These are phyloP conservation scores for Ziziphus jujuba DNA, from an alignment of 306 rosid species.

Conservation along the genomic window DNA sequence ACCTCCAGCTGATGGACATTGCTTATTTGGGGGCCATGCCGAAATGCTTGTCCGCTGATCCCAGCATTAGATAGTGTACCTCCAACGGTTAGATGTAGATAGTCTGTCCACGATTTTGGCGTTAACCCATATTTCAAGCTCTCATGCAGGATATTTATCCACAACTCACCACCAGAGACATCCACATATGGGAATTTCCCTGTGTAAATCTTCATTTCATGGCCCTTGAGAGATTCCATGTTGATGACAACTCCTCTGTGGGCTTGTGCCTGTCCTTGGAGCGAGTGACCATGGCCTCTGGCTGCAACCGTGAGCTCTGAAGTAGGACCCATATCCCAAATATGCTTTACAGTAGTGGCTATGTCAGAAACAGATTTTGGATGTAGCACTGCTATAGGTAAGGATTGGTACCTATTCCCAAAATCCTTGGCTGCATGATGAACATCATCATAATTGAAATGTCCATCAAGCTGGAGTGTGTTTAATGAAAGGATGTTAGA, in stretches of 20 bases:
- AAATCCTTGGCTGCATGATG: constrained; percentile 75
- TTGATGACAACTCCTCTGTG: constrained; percentile 76
- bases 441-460: constrained; percentile 57
- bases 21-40: constrained; percentile 96
- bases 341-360: constrained; percentile 57
- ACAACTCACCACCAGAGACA: constrained; percentile 86
- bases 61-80: constrained; percentile 98
- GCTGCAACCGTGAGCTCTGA: constrained; percentile 86
- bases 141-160: constrained; percentile 91
- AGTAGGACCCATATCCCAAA: constrained; percentile 75
- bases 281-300: constrained; percentile 97
- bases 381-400: constrained; percentile 70
- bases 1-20: constrained; percentile 90
- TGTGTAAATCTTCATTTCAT: constrained; percentile 50
- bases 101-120: constrained; percentile 98
- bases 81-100: constrained; percentile 87
- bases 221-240: constrained; percentile 71
- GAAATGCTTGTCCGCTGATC: constrained; percentile 92
- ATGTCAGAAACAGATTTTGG: constrained; percentile 83
- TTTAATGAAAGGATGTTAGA: constrained; percentile 50
- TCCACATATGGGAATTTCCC: constrained; percentile 60
- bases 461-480: constrained; percentile 65
- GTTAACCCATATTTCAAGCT: constrained; percentile 74
- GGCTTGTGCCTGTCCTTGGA: constrained; percentile 86
- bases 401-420: constrained; percentile 68